A percentile compares a stretch with the other conserved stretches of the same genome.
Conservation (phyloP, 2,329 filamentous ascomycete genomes). For the Xylaria polymorpha region DNA sequence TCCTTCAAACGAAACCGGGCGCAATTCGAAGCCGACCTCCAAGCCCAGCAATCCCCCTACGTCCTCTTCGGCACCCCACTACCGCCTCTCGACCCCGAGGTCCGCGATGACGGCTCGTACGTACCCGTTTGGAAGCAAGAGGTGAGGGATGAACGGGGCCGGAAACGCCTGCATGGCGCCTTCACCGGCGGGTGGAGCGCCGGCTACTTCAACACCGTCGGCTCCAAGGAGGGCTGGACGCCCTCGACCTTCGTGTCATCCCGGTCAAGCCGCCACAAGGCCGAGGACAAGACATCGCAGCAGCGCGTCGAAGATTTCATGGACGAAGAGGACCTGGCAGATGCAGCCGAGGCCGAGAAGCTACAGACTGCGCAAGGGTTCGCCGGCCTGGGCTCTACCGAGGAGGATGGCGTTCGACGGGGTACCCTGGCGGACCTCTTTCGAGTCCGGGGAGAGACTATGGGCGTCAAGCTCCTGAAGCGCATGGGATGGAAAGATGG, state of each 20-base stretch:
- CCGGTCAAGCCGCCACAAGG: constrained; percentile 78
- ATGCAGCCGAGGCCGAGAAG: constrained; percentile 80
- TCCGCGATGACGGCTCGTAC: constrained; percentile 90
- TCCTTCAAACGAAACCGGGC: constrained; percentile 82
- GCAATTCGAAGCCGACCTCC: constrained; percentile 80
- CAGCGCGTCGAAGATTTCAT: constrained; percentile 87
- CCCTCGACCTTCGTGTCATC: constrained; percentile 94
- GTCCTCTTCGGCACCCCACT: constrained; percentile 87
- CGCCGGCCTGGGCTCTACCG: constrained; percentile 77
- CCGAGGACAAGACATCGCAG: constrained; percentile 62
- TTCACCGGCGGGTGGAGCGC: constrained; percentile 98
- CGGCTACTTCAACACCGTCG: constrained; percentile 98
- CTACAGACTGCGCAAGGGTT: constrained; percentile 80
- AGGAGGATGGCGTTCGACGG: constrained; percentile 62
- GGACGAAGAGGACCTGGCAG: constrained; percentile 95
- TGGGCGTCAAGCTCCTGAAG: constrained; percentile 85
- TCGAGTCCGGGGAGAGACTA: constrained; percentile 78
- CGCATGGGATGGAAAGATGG: constrained; percentile 97
- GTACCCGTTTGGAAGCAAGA: constrained; percentile 99
- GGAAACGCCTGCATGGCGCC: constrained; percentile 92
- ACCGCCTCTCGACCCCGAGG: constrained; percentile 78
- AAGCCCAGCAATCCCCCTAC: constrained; percentile 76
- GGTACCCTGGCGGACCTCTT: constrained; percentile 77
- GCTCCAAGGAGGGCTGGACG: constrained; percentile 97
- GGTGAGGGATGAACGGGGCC: constrained; percentile 89